Evolutionary conservation across 371 early-diverging fungal species (phyloP).

Genomic region (Mortierella sp.): DNA sequence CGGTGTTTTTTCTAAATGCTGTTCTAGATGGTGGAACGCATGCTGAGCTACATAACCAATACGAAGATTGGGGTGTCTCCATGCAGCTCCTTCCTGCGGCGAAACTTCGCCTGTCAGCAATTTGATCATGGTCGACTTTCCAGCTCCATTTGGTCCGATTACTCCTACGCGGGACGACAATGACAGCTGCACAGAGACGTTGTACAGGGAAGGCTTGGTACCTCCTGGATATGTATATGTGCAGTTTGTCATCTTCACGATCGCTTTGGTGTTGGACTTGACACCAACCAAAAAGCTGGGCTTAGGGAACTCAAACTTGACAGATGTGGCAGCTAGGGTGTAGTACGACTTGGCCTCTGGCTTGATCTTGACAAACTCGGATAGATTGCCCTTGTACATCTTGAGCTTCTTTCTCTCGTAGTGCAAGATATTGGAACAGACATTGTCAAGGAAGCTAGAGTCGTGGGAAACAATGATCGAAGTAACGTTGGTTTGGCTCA

Average conservation of each 20-base stretch:
- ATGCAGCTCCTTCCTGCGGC: conserved; percentile 77
- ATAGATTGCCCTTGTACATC: conserved; percentile 86
- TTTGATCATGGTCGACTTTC: conserved; percentile 89
- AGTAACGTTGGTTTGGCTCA: conserved; percentile 78
- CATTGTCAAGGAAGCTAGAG: conserved; percentile 88
- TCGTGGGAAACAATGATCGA: conserved; percentile 93
- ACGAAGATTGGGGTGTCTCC: conserved; percentile 85
- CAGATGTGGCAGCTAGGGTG: conserved; percentile 70
- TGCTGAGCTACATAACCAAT: conserved; percentile 93
- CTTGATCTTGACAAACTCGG: conserved; percentile 83
- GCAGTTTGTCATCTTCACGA: conserved; percentile 76
- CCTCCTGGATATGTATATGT: conserved; percentile 78
- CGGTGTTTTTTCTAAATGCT: conserved; percentile 84
- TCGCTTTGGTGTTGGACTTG: conserved; percentile 80
- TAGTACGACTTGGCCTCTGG: conserved; percentile 85
- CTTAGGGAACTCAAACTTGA: conserved; percentile 78
- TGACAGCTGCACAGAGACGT: conserved; percentile 74
- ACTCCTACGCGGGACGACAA: conserved; percentile 78
- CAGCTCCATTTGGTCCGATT: conserved; percentile 84
- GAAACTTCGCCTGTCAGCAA: conserved; percentile 82
- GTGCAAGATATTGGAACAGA: conserved; percentile 87
- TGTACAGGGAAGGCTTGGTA: conserved; percentile 62
- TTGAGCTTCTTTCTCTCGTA: conserved; percentile 82
- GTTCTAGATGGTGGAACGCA: conserved; percentile 88
- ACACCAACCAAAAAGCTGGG: conserved; percentile 80